Evolutionary conservation across 139 green algal species (phyloP).

Genomic region (Chlamydomonas eustigma): DNA sequence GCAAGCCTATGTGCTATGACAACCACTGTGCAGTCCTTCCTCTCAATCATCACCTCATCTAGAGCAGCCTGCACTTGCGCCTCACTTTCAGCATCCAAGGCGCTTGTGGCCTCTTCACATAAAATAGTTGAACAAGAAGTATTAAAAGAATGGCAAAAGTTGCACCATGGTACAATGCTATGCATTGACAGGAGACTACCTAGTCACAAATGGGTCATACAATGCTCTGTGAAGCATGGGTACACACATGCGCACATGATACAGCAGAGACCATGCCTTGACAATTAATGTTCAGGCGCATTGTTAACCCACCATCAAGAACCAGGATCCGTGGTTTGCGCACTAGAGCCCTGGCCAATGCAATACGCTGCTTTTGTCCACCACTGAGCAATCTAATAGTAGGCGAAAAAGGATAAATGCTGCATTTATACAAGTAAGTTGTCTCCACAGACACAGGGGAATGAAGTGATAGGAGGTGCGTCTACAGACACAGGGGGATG

Average conservation of each 20-base stretch:
- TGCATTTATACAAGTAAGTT: neutral
- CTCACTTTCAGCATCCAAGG: slow-evolving; percentile 17
- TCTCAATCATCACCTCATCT: slow-evolving; percentile 52
- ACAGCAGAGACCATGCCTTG: too few relatives aligned
- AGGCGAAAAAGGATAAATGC: neutral
- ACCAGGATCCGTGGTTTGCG: slow-evolving; percentile 40
- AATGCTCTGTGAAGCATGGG: too few relatives aligned
- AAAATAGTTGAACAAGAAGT: too few relatives aligned
- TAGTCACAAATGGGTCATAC: too few relatives aligned
- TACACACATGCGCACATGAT: too few relatives aligned
- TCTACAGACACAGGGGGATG: neutral
- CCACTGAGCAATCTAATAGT: slow-evolving; percentile 59
- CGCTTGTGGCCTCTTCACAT: slow-evolving; percentile 19
- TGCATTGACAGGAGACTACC: too few relatives aligned
- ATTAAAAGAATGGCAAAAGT: too few relatives aligned
- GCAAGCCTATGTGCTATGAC: slow-evolving; percentile 78
- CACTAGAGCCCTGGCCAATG: slow-evolving; percentile 52
- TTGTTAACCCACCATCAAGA: slow-evolving; percentile 43
- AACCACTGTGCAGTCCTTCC: slow-evolving; percentile 53
- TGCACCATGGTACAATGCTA: too few relatives aligned
- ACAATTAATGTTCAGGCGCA: too few relatives aligned
- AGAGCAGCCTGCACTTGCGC: slow-evolving; percentile 30
- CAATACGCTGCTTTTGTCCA: slow-evolving; percentile 62
- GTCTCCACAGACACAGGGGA: neutral
- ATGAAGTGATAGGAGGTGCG: too few relatives aligned